Percentiles rank a stretch among this genome's conserved stretches.
Conservation (phyloP, 768 basidiomycete species). For the Fistulinella prunicolor region DNA sequence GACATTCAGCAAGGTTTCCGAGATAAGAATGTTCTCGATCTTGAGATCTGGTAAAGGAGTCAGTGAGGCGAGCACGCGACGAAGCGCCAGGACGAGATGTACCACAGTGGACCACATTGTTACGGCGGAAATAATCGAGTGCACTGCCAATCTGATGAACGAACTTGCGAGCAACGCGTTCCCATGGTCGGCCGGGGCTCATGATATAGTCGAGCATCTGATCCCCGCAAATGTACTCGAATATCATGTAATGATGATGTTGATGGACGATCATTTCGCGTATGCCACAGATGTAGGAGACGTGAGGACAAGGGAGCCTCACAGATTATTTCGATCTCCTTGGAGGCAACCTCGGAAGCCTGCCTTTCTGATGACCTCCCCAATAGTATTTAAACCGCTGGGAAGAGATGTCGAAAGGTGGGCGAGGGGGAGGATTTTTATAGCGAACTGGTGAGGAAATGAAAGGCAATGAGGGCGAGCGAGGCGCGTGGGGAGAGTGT, state of each 20-base stretch:
- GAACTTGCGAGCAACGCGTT: slow-evolving; percentile 95
- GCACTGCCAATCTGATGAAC: slow-evolving; percentile 96
- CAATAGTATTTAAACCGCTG: slow-evolving; percentile 43
- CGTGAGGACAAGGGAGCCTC: slow-evolving; percentile 95
- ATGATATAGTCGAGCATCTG: slow-evolving; percentile 99
- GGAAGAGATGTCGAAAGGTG: slow-evolving; percentile 55
- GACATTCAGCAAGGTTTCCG: slow-evolving; percentile 81
- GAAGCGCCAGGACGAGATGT: slow-evolving; percentile 14
- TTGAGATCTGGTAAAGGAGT: slow-evolving; percentile 64
- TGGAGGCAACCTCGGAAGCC: slow-evolving; percentile 86
- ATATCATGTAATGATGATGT: slow-evolving; percentile 99
- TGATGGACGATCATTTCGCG: slow-evolving; percentile 97
- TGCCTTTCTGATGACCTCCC: slow-evolving; percentile 71
- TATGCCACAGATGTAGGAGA: slow-evolving; percentile 98
- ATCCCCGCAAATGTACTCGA: slow-evolving; percentile 97
- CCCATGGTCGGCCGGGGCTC: slow-evolving; percentile 91
- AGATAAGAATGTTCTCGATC: slow-evolving; percentile 99
- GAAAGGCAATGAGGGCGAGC: slow-evolving; percentile 11
- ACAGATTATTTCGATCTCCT: slow-evolving; percentile 93
- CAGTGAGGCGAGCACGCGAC: slow-evolving; percentile 6
- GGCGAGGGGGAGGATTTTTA: slow-evolving; percentile 95
- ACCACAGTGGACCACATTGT: slow-evolving; percentile 96
- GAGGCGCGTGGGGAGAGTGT: background rate
- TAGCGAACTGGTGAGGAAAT: slow-evolving; percentile 92
- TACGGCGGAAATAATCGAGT: slow-evolving; percentile 94